Conservation (phyloP, 305 asterid species). For the Nicotiana rustica region DNA sequence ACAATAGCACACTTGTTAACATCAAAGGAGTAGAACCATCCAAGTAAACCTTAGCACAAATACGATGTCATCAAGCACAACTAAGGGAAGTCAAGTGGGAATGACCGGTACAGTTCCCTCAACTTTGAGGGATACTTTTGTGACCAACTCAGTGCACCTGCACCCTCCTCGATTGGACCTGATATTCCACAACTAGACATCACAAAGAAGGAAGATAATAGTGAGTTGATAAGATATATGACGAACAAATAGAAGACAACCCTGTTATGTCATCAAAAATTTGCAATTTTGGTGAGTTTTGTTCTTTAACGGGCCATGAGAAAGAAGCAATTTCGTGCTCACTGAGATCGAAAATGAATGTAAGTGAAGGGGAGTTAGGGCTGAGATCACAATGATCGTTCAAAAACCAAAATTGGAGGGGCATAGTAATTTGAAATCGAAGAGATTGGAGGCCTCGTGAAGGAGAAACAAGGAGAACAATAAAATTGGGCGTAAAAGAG, state of each 20-base stretch:
- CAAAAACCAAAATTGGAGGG: neutral
- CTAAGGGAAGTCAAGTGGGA: neutral
- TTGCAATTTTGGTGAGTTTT: neutral
- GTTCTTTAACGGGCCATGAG: conserved; percentile 4
- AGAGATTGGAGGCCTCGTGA: neutral
- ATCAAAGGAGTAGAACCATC: neutral
- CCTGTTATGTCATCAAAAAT: neutral
- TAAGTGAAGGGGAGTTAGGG: neutral
- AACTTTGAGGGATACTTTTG: neutral
- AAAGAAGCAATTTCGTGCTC: neutral
- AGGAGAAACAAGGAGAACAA: conserved; percentile 6
- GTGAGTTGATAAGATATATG: neutral
- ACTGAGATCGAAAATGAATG: conserved; percentile 1
- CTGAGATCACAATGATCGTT: conserved; percentile 17
- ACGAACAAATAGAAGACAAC: neutral
- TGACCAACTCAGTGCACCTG: neutral
- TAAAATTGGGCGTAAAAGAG: neutral
- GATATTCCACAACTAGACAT: neutral
- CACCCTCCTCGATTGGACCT: neutral
- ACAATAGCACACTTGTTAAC: neutral
- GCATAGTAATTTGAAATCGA: neutral
- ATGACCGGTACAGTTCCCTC: neutral
- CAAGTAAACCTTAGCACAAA: neutral
- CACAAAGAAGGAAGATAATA: neutral
- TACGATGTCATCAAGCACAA: neutral